A percentile compares a stretch with the other conserved stretches of the same genome.
Conservation (phyloP, 768 basidiomycete genomes). For the Suillus cothurnatus region DNA sequence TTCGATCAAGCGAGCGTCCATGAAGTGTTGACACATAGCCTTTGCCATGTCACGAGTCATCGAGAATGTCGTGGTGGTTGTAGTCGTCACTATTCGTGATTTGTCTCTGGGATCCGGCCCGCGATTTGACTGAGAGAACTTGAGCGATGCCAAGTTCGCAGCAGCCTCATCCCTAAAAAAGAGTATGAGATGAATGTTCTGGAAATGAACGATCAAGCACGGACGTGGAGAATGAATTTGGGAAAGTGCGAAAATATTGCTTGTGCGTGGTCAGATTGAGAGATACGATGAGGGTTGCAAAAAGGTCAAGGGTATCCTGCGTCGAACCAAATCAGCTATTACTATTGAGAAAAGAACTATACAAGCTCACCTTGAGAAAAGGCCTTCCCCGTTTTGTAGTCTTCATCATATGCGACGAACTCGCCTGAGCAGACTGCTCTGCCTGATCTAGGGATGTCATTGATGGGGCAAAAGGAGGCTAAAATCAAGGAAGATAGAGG, state of each 20-base stretch:
- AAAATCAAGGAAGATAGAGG: conserved; percentile 12
- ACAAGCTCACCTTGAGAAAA: conserved; percentile 73
- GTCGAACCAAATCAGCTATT: not conserved
- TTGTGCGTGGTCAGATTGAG: conserved; percentile 87
- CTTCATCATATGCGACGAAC: conserved; percentile 97
- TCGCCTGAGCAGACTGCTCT: conserved; percentile 47
- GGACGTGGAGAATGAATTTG: conserved; percentile 95
- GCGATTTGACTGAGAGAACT: conserved; percentile 99
- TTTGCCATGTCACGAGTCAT: conserved; percentile 99
- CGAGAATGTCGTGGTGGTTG: conserved; percentile 98
- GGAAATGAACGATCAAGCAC: conserved; percentile 33
- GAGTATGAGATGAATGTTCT: conserved; percentile 15
- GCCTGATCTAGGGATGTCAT: conserved; percentile 45
- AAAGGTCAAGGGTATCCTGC: conserved; percentile 97
- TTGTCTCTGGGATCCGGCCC: conserved; percentile 98
- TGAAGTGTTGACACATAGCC: conserved; percentile 99
- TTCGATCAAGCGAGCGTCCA: conserved; percentile 98
- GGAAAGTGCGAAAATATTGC: conserved; percentile 94
- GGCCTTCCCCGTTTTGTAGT: conserved; percentile 95
- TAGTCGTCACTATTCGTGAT: conserved; percentile 96
- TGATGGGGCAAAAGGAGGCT: conserved; percentile 25
- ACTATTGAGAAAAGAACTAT: conserved; percentile 11
- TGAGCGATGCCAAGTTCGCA: conserved; percentile 89
- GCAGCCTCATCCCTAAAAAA: conserved; percentile 88
- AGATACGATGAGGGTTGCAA: conserved; percentile 94